phyloP scores from a whole-genome alignment of 805 yeast genomes.

The Candida alai region DNA sequence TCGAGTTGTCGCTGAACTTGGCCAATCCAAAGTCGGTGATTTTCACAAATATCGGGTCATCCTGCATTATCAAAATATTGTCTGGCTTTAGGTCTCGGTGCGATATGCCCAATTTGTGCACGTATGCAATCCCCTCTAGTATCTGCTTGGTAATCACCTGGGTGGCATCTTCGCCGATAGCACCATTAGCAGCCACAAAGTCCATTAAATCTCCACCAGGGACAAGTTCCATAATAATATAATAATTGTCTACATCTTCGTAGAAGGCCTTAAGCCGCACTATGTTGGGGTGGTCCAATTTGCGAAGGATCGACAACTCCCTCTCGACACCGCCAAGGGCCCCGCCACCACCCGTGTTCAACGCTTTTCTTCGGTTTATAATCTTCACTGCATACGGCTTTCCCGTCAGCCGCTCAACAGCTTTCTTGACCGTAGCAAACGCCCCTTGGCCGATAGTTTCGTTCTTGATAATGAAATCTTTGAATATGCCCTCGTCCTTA shows the following conservation, averaged over 20 bases:
- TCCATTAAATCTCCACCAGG: slow-evolving; percentile 98
- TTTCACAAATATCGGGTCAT: slow-evolving; percentile 87
- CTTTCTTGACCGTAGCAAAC: slow-evolving; percentile 91
- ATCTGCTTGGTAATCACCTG: slow-evolving; percentile 84
- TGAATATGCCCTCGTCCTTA: slow-evolving; percentile 54
- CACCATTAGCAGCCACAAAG: slow-evolving; percentile 87
- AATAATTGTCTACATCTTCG: slow-evolving; percentile 77
- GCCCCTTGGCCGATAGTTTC: slow-evolving; percentile 98
- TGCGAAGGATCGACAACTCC: slow-evolving; percentile 75
- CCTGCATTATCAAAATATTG: slow-evolving; percentile 83
- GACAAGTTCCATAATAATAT: slow-evolving; percentile 91
- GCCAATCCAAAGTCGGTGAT: slow-evolving; percentile 97
- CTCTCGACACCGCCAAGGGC: slow-evolving; percentile 75
- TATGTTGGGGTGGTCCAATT: slow-evolving; percentile 79
- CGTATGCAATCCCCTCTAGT: slow-evolving; percentile 77
- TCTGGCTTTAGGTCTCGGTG: slow-evolving; percentile 97
- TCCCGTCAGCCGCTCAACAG: slow-evolving; percentile 81
- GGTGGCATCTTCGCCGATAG: slow-evolving; percentile 87
- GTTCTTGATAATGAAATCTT: slow-evolving; percentile 71
- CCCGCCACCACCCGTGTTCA: slow-evolving; percentile 64
- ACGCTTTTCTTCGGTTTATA: slow-evolving; percentile 71
- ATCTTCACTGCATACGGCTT: slow-evolving; percentile 87
- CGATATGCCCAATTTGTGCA: slow-evolving; percentile 87
- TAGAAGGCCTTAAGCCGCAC: slow-evolving; percentile 79
- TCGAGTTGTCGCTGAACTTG: slow-evolving; percentile 76